Evolutionary conservation across 495 filamentous ascomycete genomes (phyloP).

Genomic region (Aspergillus funiculosus): DNA sequence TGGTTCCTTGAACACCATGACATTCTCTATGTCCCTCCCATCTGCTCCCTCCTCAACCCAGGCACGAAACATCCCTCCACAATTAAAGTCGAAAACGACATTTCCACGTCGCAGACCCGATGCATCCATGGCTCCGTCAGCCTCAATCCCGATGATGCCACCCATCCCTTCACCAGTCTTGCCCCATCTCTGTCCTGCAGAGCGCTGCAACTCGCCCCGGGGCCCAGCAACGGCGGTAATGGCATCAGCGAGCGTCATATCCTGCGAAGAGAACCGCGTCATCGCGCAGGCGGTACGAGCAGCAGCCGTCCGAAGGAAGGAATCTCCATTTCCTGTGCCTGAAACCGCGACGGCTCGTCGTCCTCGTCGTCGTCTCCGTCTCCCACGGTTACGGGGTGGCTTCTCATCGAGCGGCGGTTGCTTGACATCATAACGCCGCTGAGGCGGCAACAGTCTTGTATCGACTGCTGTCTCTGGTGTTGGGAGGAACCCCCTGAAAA

Average conservation of each 20-base stretch:
- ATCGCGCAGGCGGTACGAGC: constrained; percentile 68
- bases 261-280: constrained; percentile 52
- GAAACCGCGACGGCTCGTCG: constrained; percentile 62
- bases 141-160: constrained; percentile 83
- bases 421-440: background rate
- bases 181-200: constrained; percentile 71
- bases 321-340: constrained; percentile 87
- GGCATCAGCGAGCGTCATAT: constrained; percentile 39
- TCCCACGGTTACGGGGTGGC: background rate
- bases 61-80: constrained; percentile 83
- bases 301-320: constrained; percentile 71
- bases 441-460: background rate
- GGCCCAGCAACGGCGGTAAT: constrained; percentile 60
- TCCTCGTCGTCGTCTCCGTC: constrained; percentile 1
- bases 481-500: background rate
- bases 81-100: constrained; percentile 76
- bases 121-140: constrained; percentile 22
- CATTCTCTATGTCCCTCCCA: constrained; percentile 48
- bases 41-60: constrained; percentile 67
- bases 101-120: constrained; percentile 41
- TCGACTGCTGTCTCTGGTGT: background rate
- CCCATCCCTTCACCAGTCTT: constrained; percentile 75
- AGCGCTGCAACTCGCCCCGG: constrained; percentile 67
- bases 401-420: constrained; percentile 1
- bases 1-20: constrained; percentile 57